Evolutionary conservation across 2,329 filamentous ascomycete species (phyloP).

Genomic region (Talaromyces islandicus): DNA sequence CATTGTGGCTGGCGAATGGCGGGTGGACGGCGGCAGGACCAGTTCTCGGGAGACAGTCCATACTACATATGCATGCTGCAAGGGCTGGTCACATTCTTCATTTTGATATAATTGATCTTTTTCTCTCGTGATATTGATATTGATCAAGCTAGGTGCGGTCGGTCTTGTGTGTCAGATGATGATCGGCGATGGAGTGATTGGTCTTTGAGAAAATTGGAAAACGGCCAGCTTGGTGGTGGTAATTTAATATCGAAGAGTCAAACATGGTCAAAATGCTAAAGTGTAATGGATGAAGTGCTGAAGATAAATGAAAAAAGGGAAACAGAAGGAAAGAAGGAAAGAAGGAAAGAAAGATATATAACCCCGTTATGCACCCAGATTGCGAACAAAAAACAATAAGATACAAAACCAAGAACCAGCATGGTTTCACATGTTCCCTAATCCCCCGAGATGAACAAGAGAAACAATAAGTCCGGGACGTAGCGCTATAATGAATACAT

Average conservation of each 20-base stretch:
- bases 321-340: not conserved
- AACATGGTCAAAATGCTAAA: not conserved
- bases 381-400: not conserved
- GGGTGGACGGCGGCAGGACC: not conserved
- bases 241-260: not conserved
- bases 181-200: no score
- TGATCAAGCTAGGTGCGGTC: not conserved
- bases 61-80: not conserved
- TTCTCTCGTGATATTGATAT: not conserved
- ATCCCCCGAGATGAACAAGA: not conserved
- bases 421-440: not conserved
- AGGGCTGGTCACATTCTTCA: not conserved
- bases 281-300: not conserved
- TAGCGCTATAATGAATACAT: not conserved
- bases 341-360: not conserved
- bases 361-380: slow-evolving; percentile 1
- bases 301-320: not conserved
- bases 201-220: no score
- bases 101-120: not conserved
- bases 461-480: not conserved
- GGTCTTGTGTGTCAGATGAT: not conserved
- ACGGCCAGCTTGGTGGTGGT: no score
- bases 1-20: not conserved
- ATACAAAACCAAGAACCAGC: not conserved
- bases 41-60: not conserved